Percentiles rank a stretch among this genome's conserved stretches.
Conservation (phyloP, 2,329 filamentous ascomycete species). For the Aspergillus latus region DNA sequence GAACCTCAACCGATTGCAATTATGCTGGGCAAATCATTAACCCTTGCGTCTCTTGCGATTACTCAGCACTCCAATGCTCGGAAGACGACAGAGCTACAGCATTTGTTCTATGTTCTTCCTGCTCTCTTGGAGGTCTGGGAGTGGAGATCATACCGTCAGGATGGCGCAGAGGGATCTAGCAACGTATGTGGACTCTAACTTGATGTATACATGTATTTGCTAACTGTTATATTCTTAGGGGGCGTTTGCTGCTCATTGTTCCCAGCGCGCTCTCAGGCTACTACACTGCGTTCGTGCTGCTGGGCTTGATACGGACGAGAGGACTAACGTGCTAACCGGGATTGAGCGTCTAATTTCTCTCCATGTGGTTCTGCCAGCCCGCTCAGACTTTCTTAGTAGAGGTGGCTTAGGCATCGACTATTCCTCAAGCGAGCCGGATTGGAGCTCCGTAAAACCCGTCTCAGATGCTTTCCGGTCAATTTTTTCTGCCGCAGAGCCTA, state of each 20-base stretch:
- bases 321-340: constrained; percentile 31
- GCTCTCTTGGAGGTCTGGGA: constrained; percentile 41
- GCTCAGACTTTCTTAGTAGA: constrained; percentile 38
- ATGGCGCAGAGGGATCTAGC: constrained; percentile 32
- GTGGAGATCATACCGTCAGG: constrained; percentile 35
- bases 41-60: constrained; percentile 32
- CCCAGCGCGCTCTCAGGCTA: constrained; percentile 37
- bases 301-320: constrained; percentile 34
- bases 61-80: constrained; percentile 30
- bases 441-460: constrained; percentile 36
- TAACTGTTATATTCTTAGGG: constrained; percentile 21
- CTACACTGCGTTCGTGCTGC: constrained; percentile 29
- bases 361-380: constrained; percentile 44
- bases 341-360: constrained; percentile 41
- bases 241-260: constrained; percentile 35
- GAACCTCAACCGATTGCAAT: constrained; percentile 36
- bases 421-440: constrained; percentile 35
- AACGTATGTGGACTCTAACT: constrained; percentile 28
- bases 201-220: background rate
- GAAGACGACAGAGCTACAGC: constrained; percentile 35
- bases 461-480: constrained; percentile 38
- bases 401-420: constrained; percentile 36
- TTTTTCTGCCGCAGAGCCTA: constrained; percentile 29
- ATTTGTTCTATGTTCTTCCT: constrained; percentile 36
- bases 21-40: constrained; percentile 38